A percentile compares a stretch with the other conserved stretches of the same genome.
Evolutionary conservation across 2,329 filamentous ascomycete genomes (phyloP).

Genomic region (Thelonectria olida): DNA sequence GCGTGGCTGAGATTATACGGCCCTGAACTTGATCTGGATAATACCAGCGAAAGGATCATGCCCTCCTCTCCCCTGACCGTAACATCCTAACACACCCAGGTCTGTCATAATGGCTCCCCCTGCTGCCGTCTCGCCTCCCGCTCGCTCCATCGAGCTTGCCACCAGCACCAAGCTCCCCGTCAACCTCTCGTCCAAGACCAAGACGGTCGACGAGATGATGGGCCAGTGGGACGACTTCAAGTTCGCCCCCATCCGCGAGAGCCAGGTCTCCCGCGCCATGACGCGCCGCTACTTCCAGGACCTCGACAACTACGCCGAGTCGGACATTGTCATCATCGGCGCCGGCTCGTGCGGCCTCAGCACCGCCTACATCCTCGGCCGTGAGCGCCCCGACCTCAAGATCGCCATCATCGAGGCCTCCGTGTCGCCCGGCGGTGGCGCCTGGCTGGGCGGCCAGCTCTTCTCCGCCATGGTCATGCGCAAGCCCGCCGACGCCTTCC

Average conservation of each 20-base stretch:
- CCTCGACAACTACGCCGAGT: conserved; percentile 88
- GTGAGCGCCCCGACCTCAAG: conserved; percentile 86
- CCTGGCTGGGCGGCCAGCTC: conserved; percentile 93
- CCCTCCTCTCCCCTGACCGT: conserved; percentile 61
- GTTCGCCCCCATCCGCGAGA: conserved; percentile 90
- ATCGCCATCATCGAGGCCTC: conserved; percentile 91
- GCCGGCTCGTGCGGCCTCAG: conserved; percentile 89
- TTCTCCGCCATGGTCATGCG: conserved; percentile 97
- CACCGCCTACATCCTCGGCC: conserved; percentile 84
- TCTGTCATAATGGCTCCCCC: conserved; percentile 73
- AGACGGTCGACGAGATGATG: conserved; percentile 58
- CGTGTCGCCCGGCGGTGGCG: conserved; percentile 87
- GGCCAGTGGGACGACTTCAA: conserved; percentile 84
- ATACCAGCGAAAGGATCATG: conserved; percentile 99
- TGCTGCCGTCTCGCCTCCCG: conserved; percentile 69
- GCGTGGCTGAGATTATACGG: conserved; percentile 85
- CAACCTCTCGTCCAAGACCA: conserved; percentile 32
- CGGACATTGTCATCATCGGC: conserved; percentile 92
- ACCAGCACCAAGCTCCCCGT: conserved; percentile 53
- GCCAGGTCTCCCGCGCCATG: conserved; percentile 92
- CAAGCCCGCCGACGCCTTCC: conserved; percentile 87
- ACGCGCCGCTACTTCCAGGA: conserved; percentile 92
- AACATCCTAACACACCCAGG: conserved; percentile 43
- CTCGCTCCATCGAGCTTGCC: conserved; percentile 56
- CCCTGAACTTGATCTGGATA: conserved; percentile 96